Base-by-base conservation (phyloP, 331 rosid genomes). In the Arachis monticola region DNA sequence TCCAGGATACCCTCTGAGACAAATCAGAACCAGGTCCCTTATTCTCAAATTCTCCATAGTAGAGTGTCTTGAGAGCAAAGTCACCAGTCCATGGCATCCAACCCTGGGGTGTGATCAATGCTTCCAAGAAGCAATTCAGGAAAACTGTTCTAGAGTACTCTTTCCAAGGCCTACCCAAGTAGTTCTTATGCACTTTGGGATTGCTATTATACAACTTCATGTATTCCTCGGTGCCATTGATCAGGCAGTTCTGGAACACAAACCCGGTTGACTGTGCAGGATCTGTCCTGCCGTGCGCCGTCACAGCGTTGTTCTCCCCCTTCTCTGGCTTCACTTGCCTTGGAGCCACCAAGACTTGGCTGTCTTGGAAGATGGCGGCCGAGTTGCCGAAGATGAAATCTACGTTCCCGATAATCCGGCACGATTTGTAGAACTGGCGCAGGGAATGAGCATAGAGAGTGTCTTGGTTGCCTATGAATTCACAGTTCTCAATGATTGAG, bases 151-250 rank as follows among this genome's bases (percentile, higher is more conserved):
- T 90, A 0, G 99, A 90, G 65, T 77, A 95, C 82, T 88, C 93
- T 86, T 92, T 95, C 99, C 99, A 95, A 1, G 99, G 99, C 87
- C 99, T 90, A 9, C 99, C 99, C 86, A 95, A 79, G 89, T 60
- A 95, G 82, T 86, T 92, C 70, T 76, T 86, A 83, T 95, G 99
- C 63, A 85, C 93, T 13, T 69, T 4, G n/a, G 97, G 97, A 2
- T 95, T 95, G 82, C 84, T 86, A 44, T 52, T 14, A 32, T 87
- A 95, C 84, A 90, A 67, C 7, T 60, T 67, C 96, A 92, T 78
- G 79, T 95, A 95, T 14, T 95, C 93, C 56, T 90, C 83, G 0
- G 99, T 95, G 13, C 97, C 99, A 58, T 92, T 95, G 5, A 95
- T 70, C 77, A 80, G 42, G 62, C 97, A 95, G 56, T 88, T 90